phyloP scores from a whole-genome alignment of 2,329 filamentous ascomycete genomes.

The Gaeumannomyces sp. region DNA sequence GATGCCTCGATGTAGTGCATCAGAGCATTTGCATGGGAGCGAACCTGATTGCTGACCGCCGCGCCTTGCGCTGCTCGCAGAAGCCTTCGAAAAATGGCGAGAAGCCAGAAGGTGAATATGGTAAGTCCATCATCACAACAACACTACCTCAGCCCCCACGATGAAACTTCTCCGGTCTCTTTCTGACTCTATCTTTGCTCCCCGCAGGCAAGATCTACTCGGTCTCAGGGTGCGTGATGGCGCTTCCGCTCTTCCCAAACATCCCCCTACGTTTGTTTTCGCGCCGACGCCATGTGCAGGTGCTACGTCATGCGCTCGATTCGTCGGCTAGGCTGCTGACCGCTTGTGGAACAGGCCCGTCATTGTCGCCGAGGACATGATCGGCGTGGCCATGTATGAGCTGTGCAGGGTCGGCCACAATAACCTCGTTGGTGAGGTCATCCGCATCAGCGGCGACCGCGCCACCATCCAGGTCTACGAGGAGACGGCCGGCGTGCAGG shows the following conservation, averaged over 20 bases:
- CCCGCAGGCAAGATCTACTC: conserved; percentile 21
- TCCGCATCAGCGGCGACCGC: conserved; percentile 92
- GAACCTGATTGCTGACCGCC: not conserved
- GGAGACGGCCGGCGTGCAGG: conserved; percentile 96
- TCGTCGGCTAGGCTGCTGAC: conserved; percentile 5
- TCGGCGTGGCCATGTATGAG: conserved; percentile 99
- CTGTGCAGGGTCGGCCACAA: conserved; percentile 91
- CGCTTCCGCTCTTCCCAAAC: conserved; percentile 51
- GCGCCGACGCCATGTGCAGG: not conserved
- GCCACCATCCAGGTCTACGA: conserved; percentile 99
- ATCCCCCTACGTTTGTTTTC: not conserved
- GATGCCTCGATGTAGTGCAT: not conserved
- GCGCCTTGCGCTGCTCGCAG: not conserved
- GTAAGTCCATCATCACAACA: conserved; percentile 3
- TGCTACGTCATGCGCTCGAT: not conserved
- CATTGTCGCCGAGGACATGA: conserved; percentile 96
- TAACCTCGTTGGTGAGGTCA: conserved; percentile 91
- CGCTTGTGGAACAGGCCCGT: conserved; percentile 57
- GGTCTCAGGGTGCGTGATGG: conserved; percentile 70
- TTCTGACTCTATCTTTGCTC: conserved; percentile 7
- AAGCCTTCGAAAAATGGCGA: conserved; percentile 10
- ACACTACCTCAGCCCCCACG: not conserved
- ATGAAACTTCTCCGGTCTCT: not conserved
- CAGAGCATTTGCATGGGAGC: not conserved
- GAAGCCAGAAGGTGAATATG: conserved; percentile 9